These are phyloP conservation scores for Scheffersomyces ergatensis DNA, from an alignment of 805 yeast species.

Conservation along the genomic window DNA sequence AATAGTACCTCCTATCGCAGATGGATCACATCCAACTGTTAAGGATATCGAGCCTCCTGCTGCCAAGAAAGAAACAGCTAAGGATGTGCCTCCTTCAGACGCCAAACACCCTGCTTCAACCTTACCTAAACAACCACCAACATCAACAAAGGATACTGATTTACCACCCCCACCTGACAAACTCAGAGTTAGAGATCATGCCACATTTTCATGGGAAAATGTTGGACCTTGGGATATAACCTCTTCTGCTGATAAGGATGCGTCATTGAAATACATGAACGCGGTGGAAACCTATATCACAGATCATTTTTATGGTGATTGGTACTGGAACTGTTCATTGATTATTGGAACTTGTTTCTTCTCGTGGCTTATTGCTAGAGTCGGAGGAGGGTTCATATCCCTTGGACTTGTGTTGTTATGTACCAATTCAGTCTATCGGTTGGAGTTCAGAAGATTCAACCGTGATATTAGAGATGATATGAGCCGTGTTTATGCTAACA, in stretches of 20 bases:
- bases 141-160: no score
- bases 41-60: no score
- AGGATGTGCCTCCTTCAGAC: conserved; percentile 1
- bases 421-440: conserved; percentile 64
- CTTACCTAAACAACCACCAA: no score
- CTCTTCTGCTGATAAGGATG: conserved; percentile 18
- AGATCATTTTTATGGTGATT: conserved; percentile 70
- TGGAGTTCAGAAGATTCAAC: conserved; percentile 74
- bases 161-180: conserved; percentile 9
- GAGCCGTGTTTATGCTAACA: conserved; percentile 60
- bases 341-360: conserved; percentile 70
- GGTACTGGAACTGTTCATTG: conserved; percentile 66
- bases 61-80: neutral
- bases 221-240: conserved; percentile 34
- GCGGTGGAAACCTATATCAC: conserved; percentile 56
- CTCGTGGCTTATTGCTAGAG: conserved; percentile 64
- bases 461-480: conserved; percentile 75
- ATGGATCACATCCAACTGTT: no score
- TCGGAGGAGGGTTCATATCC: conserved; percentile 65
- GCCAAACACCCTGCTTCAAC: no score
- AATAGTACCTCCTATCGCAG: no score
- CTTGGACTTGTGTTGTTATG: conserved; percentile 57
- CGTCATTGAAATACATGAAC: conserved; percentile 22
- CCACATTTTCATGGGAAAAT: conserved; percentile 40
- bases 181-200: conserved; percentile 20